Base-by-base conservation (phyloP, 2,329 filamentous ascomycete species). In the Xylaria hypoxylon region DNA sequence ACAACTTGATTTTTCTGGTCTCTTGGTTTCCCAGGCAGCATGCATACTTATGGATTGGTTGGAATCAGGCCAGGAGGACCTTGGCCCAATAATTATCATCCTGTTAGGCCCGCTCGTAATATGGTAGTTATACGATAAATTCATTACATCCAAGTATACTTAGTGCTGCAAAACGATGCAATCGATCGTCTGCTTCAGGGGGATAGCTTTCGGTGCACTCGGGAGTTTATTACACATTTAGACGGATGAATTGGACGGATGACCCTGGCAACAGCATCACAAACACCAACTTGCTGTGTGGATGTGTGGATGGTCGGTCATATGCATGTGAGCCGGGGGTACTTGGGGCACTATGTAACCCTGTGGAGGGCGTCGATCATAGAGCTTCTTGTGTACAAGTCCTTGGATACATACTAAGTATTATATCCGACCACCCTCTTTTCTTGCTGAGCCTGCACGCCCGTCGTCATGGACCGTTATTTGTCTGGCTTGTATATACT, bases 281-380 rank as follows among this genome's bases (percentile, higher is more conserved):
- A 65, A 59, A 62, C 40, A 26, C 17, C 45, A 45, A 19, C 47
- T 35, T 51, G 35, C 51, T 59, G 53, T 65, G 38, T 57, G 61
- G 44, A 59, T 59, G 53, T 65, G 38, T 57, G 61, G 44, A 59
- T 55, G 31, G 57, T 24, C n/a, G 64, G 67, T 69, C 67, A 69
- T 69, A 67, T 64, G 67, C 67, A 59, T 62, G 56, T 62, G 52
- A 44, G 64, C 47, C 53, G 58, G 61, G 66, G 67, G 68, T 51
- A 67, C 62, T 64, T 67, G 56, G 52, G 50, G 52, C 55, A 60
- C 68, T 58, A 70, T 70, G 68, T 68, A 70, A 70, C 68, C 65
- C 64, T 59, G 35, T 58, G 52, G 47, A 38, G 35, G 63, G 35
- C 38, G 66, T 69, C 61, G 64, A 66, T 68, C 66, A 61, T 40